phyloP scores from a whole-genome alignment of 139 green algal genomes.

The Choricystis sp. region DNA sequence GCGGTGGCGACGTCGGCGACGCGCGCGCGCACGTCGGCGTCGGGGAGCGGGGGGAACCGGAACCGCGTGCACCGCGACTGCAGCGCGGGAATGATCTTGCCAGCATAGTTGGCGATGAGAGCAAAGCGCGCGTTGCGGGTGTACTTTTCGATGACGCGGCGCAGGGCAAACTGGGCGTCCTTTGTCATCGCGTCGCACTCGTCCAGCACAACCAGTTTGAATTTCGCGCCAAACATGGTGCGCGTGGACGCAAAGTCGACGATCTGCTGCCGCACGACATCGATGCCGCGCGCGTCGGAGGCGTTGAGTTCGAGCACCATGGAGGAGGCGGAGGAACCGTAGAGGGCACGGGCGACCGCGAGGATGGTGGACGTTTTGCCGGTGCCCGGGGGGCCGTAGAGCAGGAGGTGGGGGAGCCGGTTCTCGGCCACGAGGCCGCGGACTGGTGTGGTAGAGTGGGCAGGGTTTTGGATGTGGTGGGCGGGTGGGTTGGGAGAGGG shows the following conservation, averaged over 20 bases:
- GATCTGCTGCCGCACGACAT: slow-evolving; percentile 80
- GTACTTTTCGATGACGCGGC: slow-evolving; percentile 97
- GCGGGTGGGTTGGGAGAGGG: neutral
- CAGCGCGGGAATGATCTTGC: slow-evolving; percentile 93
- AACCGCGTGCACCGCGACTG: slow-evolving; percentile 94
- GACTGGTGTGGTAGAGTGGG: slow-evolving; percentile 27
- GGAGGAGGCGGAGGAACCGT: slow-evolving; percentile 47
- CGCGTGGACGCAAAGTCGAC: slow-evolving; percentile 80
- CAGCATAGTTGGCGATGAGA: slow-evolving; percentile 98
- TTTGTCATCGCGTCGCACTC: slow-evolving; percentile 93
- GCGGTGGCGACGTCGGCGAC: slow-evolving; percentile 54
- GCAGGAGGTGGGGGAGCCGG: slow-evolving; percentile 83
- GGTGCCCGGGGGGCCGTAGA: slow-evolving; percentile 97
- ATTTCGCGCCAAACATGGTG: slow-evolving; percentile 68
- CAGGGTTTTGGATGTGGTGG: neutral
- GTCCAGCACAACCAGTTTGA: slow-evolving; percentile 88
- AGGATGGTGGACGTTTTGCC: slow-evolving; percentile 93
- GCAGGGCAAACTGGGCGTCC: slow-evolving; percentile 81
- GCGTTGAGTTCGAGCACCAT: slow-evolving; percentile 97
- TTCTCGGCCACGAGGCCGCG: slow-evolving; percentile 61
- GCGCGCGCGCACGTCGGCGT: slow-evolving; percentile 42
- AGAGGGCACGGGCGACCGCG: slow-evolving; percentile 83
- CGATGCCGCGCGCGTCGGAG: slow-evolving; percentile 87
- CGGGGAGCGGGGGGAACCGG: slow-evolving; percentile 74
- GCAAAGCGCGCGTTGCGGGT: slow-evolving; percentile 90